Evolutionary conservation across 1,284 basidiomycete genomes (phyloP), one percentile per base, ranked within the genome.

Genomic region (Somion occarium): DNA sequence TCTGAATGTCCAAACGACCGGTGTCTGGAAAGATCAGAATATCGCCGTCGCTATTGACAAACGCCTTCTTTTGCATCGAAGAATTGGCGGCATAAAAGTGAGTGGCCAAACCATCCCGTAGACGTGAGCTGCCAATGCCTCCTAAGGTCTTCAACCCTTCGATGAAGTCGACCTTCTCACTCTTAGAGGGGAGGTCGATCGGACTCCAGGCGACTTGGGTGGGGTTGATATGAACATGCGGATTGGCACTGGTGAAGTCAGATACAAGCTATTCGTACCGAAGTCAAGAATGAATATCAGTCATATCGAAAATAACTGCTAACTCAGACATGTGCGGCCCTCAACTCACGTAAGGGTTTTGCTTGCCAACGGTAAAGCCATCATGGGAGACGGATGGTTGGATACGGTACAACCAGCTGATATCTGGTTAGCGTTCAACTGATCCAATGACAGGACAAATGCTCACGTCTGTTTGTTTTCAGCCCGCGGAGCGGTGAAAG

Each of bases 51-150:
- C 22, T 42, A 23, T 49, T 41, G 5, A 42, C 37, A 23, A 49
- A 39, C 2, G 47, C 47, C 20, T 27, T 49, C 38, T 49, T 49
- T n/a, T 49, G 38, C 47, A 49, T 49, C n/a, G 37, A 25, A 18
- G 19, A 12, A n/a, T 39, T 49, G 5, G 38, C 47, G 7, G 23
- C 3, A 26, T 49, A 49, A 15, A 49, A 3, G 27, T 49, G 47
- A 26, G 22, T 5, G 7, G 38, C 47, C n/a, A 49, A 3, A 13
- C 47, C 47, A 12, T 49, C 47, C 12, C 24, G 24, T 12, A 27
- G 24, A 20, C 20, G 19, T 9, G 47, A 18, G 23, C 22, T 25
- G 2, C 47, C 47, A 26, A 22, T 26, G 3, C 47, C 47, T 12
- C 38, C 47, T 12, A 49, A 3, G 3, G 47, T 49, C 2, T 23